Conservation (phyloP, 2,329 filamentous ascomycete species). For the Orbilia oligospora region DNA sequence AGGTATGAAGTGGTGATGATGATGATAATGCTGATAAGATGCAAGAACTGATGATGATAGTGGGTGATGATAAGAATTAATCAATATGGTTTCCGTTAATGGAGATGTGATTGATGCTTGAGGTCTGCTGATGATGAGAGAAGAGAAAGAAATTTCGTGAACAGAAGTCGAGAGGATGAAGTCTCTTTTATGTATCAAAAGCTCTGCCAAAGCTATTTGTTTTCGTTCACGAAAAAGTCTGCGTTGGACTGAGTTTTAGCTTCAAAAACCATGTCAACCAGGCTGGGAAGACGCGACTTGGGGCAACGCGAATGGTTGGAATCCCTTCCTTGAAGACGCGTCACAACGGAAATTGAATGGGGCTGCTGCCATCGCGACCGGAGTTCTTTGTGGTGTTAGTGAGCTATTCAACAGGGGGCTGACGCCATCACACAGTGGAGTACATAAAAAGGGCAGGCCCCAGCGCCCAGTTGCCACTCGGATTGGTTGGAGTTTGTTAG, state of each 20-base stretch:
- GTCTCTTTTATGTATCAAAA: conserved; percentile 42
- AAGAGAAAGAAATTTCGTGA: conserved; percentile 3
- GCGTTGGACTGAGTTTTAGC: conserved; percentile 5
- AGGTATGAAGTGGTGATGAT: not conserved
- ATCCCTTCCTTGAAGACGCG: conserved; percentile 7
- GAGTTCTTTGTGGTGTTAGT: not conserved
- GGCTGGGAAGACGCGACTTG: conserved; percentile 21
- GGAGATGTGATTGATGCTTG: conserved; percentile 43
- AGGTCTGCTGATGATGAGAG: conserved; percentile 27
- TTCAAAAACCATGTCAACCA: not conserved
- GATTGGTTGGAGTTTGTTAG: not conserved
- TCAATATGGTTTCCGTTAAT: conserved; percentile 43
- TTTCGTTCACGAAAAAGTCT: conserved; percentile 51
- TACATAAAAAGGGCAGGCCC: not conserved
- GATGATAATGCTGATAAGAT: not conserved
- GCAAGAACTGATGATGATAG: conserved; percentile 3
- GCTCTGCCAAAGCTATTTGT: conserved; percentile 31
- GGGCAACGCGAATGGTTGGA: conserved; percentile 2
- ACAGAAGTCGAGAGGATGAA: conserved; percentile 7
- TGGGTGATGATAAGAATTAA: conserved; percentile 20
- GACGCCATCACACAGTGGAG: conserved; percentile 15
- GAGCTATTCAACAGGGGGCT: not conserved
- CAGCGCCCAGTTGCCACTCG: not conserved
- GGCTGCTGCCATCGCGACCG: conserved; percentile 41
- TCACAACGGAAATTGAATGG: conserved; percentile 16